These are phyloP conservation scores for Dactylella cylindrospora DNA, from an alignment of 2,329 filamentous ascomycete genomes.

Conservation along the genomic window DNA sequence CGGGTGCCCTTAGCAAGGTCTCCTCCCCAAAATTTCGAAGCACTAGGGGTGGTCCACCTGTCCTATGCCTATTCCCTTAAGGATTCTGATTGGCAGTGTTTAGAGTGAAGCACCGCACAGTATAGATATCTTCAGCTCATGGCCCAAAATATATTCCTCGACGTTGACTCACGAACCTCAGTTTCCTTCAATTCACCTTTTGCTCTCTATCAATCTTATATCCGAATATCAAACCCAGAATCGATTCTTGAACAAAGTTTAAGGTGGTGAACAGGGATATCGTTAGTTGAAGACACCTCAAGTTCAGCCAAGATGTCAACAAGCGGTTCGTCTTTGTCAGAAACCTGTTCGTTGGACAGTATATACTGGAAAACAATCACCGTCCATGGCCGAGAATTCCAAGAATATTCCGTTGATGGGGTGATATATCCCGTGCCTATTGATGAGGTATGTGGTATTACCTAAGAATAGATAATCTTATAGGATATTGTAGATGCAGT, in stretches of 20 bases:
- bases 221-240: slow-evolving; percentile 7
- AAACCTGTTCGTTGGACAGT: slow-evolving; percentile 60
- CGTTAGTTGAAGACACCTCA: slow-evolving; percentile 20
- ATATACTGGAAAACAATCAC: slow-evolving; percentile 62
- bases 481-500: neutral
- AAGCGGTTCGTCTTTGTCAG: slow-evolving; percentile 49
- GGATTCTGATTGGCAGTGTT: slow-evolving; percentile 41
- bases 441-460: slow-evolving; percentile 64
- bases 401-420: slow-evolving; percentile 67
- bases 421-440: slow-evolving; percentile 68
- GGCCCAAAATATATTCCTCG: slow-evolving; percentile 40
- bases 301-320: slow-evolving; percentile 43
- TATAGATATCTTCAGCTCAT: slow-evolving; percentile 35
- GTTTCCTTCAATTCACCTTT: slow-evolving; percentile 12
- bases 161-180: slow-evolving; percentile 24
- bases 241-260: slow-evolving; percentile 28
- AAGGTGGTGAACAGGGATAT: slow-evolving; percentile 26
- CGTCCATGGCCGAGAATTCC: slow-evolving; percentile 66
- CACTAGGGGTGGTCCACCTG: slow-evolving; percentile 44
- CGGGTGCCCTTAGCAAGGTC: slow-evolving; percentile 39
- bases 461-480: neutral
- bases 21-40: slow-evolving; percentile 42
- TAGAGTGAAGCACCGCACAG: slow-evolving; percentile 40
- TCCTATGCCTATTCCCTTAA: slow-evolving; percentile 40
- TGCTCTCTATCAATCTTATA: slow-evolving; percentile 14